phyloP scores from a whole-genome alignment of 106 monocot genomes.

The Dendrobium chrysotoxum region DNA sequence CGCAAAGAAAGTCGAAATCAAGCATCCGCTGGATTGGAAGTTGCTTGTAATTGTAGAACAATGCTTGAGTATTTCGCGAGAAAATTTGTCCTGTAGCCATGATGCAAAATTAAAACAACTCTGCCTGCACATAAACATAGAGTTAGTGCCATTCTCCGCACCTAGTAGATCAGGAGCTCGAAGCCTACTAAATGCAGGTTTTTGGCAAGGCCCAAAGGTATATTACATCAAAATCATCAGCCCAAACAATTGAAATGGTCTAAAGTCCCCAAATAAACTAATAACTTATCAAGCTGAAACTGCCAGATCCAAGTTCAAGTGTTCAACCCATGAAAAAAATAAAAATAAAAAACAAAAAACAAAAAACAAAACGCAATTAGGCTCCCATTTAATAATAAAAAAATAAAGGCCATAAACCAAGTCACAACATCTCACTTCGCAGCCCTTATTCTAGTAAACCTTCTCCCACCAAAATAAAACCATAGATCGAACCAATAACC shows the following conservation, averaged over 20 bases:
- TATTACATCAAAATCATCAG: neutral
- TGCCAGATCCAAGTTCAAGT: neutral
- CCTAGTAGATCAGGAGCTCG: neutral
- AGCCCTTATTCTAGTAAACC: neutral
- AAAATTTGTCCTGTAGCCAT: conserved; percentile 94
- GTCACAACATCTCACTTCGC: neutral
- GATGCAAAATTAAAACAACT: conserved; percentile 9
- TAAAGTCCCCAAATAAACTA: neutral
- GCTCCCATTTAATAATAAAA: neutral
- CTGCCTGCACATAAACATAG: conserved; percentile 22
- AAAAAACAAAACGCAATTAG: neutral
- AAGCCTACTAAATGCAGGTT: neutral
- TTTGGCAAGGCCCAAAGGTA: neutral
- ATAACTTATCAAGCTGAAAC: neutral
- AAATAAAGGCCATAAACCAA: too few relatives aligned
- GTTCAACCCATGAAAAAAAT: neutral
- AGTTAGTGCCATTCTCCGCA: neutral
- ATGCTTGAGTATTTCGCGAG: conserved; percentile 73
- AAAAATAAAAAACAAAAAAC: neutral
- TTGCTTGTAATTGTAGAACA: conserved; percentile 98
- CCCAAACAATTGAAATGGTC: neutral
- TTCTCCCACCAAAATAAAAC: neutral
- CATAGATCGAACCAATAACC: neutral
- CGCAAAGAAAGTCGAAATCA: conserved; percentile 97
- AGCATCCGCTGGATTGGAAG: conserved; percentile 98